Base-by-base conservation (phyloP, 2,329 filamentous ascomycete species). In the Aspergillus ustus region DNA sequence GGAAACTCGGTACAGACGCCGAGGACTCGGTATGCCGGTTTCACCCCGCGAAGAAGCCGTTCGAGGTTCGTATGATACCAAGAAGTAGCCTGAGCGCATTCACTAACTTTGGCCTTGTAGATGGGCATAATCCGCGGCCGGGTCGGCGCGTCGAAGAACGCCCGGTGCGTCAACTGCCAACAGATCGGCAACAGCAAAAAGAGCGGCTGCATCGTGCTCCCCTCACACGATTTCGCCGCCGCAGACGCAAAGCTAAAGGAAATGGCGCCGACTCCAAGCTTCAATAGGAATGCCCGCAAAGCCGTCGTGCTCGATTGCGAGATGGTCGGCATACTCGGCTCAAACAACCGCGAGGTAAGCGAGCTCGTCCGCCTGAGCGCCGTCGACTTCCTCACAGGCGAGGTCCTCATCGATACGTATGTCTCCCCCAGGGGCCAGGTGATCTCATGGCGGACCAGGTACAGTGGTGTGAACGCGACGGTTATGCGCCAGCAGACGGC, bases 221-320 rank as follows among this genome's bases (percentile, higher is more conserved):
- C 19, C 0, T 3, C 29, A 6, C 53, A 56, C 20, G 11, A 37
- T n/a, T 56, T 56, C 15, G 19, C 28, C 17, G n/a, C 13, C 2
- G 9, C 53, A 22, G 44, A 56, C 5, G 11, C 29, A 1, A 56
- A 48, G 9, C 19, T 56, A 3, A 8, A 9, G 1, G 8, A 25
- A 2, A 37, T 49, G 44, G 1, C 11, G 3, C n/a, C 4, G 9
- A 49, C 28, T 6, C 53, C 53, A 2, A 13, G 3, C 1, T 8
- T 5, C 5, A 48, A 49, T 13, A 7, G 13, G 2, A 25, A 25
- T 11, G 53, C 53, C 2, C 53, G 53, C 9, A 17, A 49, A 9
- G 53, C 53, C 19, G 53, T 56, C 9, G 53, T 56, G 28, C 53
- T 56, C 3, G 53, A 56, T 44, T 56, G 53, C n/a, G 53, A 56